Base-by-base conservation (phyloP, 2,329 filamentous ascomycete genomes). In the Monilinia laxa region DNA sequence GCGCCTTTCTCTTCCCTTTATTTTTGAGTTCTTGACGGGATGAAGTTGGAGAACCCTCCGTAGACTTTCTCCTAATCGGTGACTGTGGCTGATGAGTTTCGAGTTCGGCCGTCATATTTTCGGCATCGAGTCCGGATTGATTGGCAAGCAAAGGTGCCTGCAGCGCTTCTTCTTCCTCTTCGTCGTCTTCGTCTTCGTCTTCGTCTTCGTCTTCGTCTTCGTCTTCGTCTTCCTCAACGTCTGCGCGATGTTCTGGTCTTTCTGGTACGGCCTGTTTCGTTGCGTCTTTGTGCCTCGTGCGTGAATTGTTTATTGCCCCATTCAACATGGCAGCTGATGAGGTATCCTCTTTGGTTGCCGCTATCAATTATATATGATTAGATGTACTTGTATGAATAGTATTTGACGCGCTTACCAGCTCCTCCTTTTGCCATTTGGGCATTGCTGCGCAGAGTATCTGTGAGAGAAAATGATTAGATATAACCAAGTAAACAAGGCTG, bases 41-140 rank as follows among this genome's bases (percentile, higher is more conserved):
- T 38, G 38, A 16, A 14, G n/a, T 59, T 20, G 4, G 28, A 53
- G 60, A 31, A 63, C 38, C 14, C 28, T 42, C 62, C 11, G 12
- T 31, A 45, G 7, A 11, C 40, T 28, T 56, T 18, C 25, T 45
- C 35, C 6, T 23, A 45, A 9, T 20, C 14, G 51, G 49, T n/a
- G 40, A 64, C 42, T 40, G 38, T 64, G 20, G 45, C 16, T 56
- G 52, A 38, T 12, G 40, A 42, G 14, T 56, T 31, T 54, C 35
- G 38, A 64, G 62, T 31, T 64, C 49, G 4, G 16, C 25, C 35
- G 49, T 64, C 35, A 64, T 55, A 6, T 64, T 28, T 16, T 64
- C 62, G 18, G 40, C 23, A 11, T 64, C 52, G 0, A 51, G 6
- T 9, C 35, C 62, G 35, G 62, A 64, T 35, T 42, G 49, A 40